These are phyloP conservation scores for Paraleonurus japonicus DNA, from an alignment of 257 asterid species.

Conservation along the genomic window DNA sequence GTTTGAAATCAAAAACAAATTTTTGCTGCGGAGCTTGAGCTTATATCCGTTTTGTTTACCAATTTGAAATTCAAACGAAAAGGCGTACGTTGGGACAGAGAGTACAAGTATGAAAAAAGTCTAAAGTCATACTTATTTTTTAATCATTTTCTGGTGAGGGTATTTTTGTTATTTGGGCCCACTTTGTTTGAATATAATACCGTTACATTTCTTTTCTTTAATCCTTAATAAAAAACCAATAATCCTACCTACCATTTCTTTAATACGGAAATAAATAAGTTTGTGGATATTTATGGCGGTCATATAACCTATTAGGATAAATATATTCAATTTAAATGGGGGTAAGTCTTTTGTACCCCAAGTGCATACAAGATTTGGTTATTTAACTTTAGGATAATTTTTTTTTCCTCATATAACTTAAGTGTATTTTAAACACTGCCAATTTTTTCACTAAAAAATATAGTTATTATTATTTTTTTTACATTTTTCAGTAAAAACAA, in stretches of 20 bases:
- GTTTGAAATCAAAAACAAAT: neutral
- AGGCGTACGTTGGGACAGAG: constrained; percentile 45
- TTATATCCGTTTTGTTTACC: constrained; percentile 13
- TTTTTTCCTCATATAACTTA: no score
- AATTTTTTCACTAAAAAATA: no score
- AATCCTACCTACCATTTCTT: constrained; percentile 19
- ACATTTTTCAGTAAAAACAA: no score
- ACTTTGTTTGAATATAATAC: constrained; percentile 18
- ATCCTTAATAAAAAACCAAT: neutral
- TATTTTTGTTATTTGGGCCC: constrained; percentile 26
- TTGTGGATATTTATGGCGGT: neutral
- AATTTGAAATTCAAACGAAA: constrained; percentile 82
- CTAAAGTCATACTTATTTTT: neutral
- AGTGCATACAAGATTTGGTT: no score
- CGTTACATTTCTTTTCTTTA: constrained; percentile 28
- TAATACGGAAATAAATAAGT: neutral
- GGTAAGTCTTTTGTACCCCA: no score
- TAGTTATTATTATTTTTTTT: no score
- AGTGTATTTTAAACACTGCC: no score
- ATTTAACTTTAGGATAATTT: no score
- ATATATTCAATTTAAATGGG: no score
- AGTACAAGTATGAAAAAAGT: constrained; percentile 20
- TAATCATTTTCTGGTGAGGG: constrained; percentile 7
- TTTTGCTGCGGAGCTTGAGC: neutral
- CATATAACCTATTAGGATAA: no score